Base-by-base conservation (phyloP, 441 rosid genomes). In the Mallotus japonicus region DNA sequence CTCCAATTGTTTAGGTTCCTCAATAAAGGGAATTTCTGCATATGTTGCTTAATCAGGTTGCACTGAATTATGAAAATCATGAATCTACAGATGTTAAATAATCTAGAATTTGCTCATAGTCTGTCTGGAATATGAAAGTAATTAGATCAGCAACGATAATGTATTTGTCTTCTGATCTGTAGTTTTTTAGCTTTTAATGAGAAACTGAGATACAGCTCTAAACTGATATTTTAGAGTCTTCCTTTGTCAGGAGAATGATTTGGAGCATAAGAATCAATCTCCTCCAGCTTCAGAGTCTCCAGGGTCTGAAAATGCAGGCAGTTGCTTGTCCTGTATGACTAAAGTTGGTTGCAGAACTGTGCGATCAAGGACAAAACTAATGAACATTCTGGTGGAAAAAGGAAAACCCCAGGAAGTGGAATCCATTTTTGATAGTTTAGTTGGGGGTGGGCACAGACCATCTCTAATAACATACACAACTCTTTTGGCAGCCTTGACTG, bases 381-480 rank as follows among this genome's bases (percentile, higher is more conserved):
- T 95, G 99, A 92, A 83, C 63, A 65, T 79, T 66, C 82, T 92
- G 83, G 79, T 89, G 77, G 87, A 87, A 80, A 85, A 77, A 79
- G 83, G 89, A 80, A 92, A 89, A 80, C 97, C 97, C 51, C 88
- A 80, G 62, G 97, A 95, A 76, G 97, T 90, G 42, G 83, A 82
- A 74, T 81, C 85, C 72, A 73, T 91, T 74, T 95, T 90, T 72
- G 72, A 87, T 71, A 74, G 79, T 75, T 87, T 92, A 76, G 83
- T 82, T 34, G 93, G 90, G 67, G 96, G 86, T 78, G 93, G 97
- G 62, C 97, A 95, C 80, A 88, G 70, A 62, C 97, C 97, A 62
- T 88, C 94, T 69, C 78, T 90, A 42, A 76, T 95, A 81, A 90
- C 99, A 58, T 92, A 90, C 84, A 95, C 97, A 44, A 79, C 93